phyloP scores from a whole-genome alignment of 345 rosid genomes.

The Bruguiera parviflora region DNA sequence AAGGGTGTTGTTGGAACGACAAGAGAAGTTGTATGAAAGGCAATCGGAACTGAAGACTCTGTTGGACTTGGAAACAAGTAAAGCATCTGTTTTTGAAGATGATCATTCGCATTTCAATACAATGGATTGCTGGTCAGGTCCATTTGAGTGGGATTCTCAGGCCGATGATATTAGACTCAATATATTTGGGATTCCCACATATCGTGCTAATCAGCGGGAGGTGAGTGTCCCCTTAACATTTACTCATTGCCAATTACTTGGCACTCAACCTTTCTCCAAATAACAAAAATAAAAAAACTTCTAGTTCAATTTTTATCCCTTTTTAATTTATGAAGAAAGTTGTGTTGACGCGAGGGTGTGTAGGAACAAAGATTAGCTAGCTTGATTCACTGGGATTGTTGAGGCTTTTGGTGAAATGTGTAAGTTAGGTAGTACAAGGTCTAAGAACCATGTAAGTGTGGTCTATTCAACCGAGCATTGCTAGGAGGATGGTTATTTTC shows the following conservation, averaged over 20 bases:
- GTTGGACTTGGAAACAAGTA: constrained; percentile 54
- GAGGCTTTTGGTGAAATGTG: neutral
- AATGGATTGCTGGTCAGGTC: constrained; percentile 58
- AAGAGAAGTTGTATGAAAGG: constrained; percentile 68
- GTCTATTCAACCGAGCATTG: too few species aligned
- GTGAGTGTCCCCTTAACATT: constrained; percentile 33
- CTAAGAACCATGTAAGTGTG: too few species aligned
- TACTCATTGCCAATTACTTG: neutral
- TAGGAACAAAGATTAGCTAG: neutral
- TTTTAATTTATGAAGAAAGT: too few species aligned
- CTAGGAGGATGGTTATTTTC: too few species aligned
- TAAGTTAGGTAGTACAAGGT: neutral
- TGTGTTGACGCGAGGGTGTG: neutral
- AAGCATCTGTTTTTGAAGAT: constrained; percentile 25
- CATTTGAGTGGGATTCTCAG: constrained; percentile 80
- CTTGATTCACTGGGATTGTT: neutral
- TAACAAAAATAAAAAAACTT: too few species aligned
- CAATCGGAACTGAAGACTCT: constrained; percentile 60
- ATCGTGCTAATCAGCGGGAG: constrained; percentile 83
- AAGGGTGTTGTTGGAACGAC: constrained; percentile 59
- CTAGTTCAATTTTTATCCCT: too few species aligned
- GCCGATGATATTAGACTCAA: constrained; percentile 70
- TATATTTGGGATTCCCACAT: constrained; percentile 73
- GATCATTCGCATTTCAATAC: constrained; percentile 21
- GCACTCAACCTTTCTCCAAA: too few species aligned